Evolutionary conservation across 2,329 filamentous ascomycete genomes (phyloP), one percentile per base, ranked within the genome.

Genomic region (Nothomitra cinnamomea): DNA sequence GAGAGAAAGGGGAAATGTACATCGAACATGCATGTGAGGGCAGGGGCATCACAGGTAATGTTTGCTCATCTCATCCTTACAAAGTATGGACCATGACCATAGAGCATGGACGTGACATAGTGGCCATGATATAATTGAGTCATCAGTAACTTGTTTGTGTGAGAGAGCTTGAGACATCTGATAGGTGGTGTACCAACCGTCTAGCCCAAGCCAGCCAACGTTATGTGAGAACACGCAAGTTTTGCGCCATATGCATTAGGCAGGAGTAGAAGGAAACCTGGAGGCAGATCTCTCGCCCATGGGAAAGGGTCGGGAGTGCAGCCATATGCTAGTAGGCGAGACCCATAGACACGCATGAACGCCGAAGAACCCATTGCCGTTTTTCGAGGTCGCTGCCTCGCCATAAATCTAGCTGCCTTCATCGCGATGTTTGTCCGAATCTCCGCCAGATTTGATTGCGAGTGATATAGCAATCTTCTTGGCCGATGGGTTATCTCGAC

Each of bases 381-480:
- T 49, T 32, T 32, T n/a, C 10, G 32, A 49, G 24, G 45, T 49
- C 24, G n/a, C n/a, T 49, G 8, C 24, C 45, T 17, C 25, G 7
- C 6, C 15, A 49, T 32, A 41, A 4, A 17, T 24, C 45, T 49
- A 49, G 45, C 45, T 32, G 5, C 45, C 45, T 49, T 49, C 50
- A 13, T 52, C 50, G 24, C 40, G 35, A 13, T 52, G 50, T 19
- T 40, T 43, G 4, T 40, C 35, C 15, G 50, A 41, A 36, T 52
- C 54, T 55, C 54, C 56, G 55, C 36, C 53, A 48, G 38, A 57
- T 55, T 53, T 58, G 21, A 49, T 51, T 17, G 56, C 54, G 45
- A 58, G 57, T 24, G 52, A 58, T 52, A 62, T 63, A 6, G 60
- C 59, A 51, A 62, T 63, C 56, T 63, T 63, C 55, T 62, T 63